phyloP scores from a whole-genome alignment of 2,329 filamentous ascomycete genomes.

The Ophiostoma triangulosporum region DNA sequence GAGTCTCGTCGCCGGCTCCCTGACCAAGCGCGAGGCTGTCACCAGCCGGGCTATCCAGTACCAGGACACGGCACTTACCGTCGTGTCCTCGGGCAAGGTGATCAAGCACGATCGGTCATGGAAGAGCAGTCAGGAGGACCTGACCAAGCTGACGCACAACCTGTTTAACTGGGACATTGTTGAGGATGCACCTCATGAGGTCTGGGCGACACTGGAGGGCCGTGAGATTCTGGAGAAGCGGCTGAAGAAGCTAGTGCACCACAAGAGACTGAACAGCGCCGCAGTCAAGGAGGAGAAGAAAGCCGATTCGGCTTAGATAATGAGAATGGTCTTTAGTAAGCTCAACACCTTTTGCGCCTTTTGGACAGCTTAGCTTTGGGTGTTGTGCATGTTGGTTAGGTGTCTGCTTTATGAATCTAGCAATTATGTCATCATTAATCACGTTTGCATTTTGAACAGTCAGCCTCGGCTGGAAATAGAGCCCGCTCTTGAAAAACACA shows the following conservation, averaged over 20 bases:
- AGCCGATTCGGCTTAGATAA: neutral
- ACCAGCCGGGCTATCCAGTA: conserved; percentile 70
- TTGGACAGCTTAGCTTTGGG: neutral
- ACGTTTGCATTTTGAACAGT: neutral
- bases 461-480: neutral
- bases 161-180: conserved; percentile 78
- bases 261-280: conserved; percentile 2
- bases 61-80: conserved; percentile 57
- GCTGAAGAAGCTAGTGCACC: conserved; percentile 50
- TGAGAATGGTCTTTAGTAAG: neutral
- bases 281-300: neutral
- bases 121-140: conserved; percentile 73
- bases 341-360: neutral
- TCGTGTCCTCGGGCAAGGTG: conserved; percentile 71
- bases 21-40: conserved; percentile 70
- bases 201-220: conserved; percentile 68
- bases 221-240: conserved; percentile 65
- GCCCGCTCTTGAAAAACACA: neutral
- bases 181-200: conserved; percentile 67
- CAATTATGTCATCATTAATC: neutral
- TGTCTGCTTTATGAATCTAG: neutral
- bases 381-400: neutral
- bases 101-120: conserved; percentile 55
- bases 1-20: conserved; percentile 70
- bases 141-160: conserved; percentile 68